Conservation (phyloP, 192 early-diverging fungal genomes). For the Podila epigama region DNA sequence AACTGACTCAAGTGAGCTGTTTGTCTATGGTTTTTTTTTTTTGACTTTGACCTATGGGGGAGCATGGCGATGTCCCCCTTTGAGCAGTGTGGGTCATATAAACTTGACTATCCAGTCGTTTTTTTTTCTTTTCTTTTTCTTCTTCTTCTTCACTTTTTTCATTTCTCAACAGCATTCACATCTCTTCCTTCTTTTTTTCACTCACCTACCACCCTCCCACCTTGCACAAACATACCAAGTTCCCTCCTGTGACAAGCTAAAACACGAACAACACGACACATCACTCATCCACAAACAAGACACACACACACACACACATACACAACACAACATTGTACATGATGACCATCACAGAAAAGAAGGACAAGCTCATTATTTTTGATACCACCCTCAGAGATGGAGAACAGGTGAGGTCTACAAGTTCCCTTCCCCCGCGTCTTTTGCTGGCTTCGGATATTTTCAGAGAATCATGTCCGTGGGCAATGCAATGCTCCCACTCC, state of each 20-base stretch:
- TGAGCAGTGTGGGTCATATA: no score
- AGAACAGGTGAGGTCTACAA: constrained; percentile 73
- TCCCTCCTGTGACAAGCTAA: background rate
- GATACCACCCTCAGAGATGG: constrained; percentile 98
- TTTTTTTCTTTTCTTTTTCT: background rate
- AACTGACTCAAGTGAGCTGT: background rate
- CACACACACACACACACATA: background rate
- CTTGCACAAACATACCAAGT: background rate
- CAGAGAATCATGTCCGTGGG: background rate
- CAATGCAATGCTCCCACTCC: background rate
- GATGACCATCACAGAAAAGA: constrained; percentile 34
- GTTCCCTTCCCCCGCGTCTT: background rate
- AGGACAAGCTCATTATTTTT: constrained; percentile 90
- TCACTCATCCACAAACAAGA: background rate
- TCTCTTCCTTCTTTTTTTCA: background rate
- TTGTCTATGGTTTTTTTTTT: background rate
- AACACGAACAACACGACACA: background rate
- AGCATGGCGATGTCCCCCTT: no score
- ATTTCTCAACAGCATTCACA: background rate
- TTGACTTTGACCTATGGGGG: no score
- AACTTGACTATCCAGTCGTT: no score
- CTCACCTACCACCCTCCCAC: no score
- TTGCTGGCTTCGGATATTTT: background rate
- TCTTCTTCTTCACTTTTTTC: background rate
- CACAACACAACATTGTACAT: background rate